Percentiles rank a stretch among this genome's conserved stretches.
Conservation (phyloP, 2,329 filamentous ascomycete species). For the Pseudocercospora fijiensis region DNA sequence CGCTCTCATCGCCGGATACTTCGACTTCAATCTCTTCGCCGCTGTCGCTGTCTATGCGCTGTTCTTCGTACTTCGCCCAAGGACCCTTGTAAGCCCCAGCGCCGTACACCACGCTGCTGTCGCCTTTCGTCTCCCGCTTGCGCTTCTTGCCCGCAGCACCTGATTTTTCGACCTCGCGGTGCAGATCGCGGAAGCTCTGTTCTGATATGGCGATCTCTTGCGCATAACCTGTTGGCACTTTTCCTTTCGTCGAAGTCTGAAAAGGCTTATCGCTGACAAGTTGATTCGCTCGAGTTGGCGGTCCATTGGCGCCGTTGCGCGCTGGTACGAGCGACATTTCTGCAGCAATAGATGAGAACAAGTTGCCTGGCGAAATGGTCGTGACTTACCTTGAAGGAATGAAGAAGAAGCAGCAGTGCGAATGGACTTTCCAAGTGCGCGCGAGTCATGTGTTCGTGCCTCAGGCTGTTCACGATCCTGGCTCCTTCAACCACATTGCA, state of each 20-base stretch:
- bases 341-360: constrained; percentile 15
- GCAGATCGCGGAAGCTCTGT: constrained; percentile 81
- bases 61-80: constrained; percentile 81
- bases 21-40: constrained; percentile 69
- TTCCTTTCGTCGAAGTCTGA: constrained; percentile 44
- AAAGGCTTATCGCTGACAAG: constrained; percentile 30
- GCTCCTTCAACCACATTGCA: not conserved
- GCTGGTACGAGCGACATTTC: constrained; percentile 38
- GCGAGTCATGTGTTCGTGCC: not conserved
- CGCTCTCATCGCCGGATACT: constrained; percentile 68
- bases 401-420: not conserved
- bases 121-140: constrained; percentile 82
- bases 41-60: constrained; percentile 71
- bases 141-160: constrained; percentile 62
- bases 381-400: constrained; percentile 21
- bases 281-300: constrained; percentile 32
- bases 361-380: constrained; percentile 7
- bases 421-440: not conserved
- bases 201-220: constrained; percentile 89
- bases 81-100: constrained; percentile 87
- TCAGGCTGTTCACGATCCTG: not conserved
- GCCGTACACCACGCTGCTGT: constrained; percentile 79
- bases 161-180: constrained; percentile 68
- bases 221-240: constrained; percentile 71
- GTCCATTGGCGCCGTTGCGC: constrained; percentile 38